Evolutionary conservation across 1,284 basidiomycete genomes (phyloP).

Genomic region (Cerioporus squamosus): DNA sequence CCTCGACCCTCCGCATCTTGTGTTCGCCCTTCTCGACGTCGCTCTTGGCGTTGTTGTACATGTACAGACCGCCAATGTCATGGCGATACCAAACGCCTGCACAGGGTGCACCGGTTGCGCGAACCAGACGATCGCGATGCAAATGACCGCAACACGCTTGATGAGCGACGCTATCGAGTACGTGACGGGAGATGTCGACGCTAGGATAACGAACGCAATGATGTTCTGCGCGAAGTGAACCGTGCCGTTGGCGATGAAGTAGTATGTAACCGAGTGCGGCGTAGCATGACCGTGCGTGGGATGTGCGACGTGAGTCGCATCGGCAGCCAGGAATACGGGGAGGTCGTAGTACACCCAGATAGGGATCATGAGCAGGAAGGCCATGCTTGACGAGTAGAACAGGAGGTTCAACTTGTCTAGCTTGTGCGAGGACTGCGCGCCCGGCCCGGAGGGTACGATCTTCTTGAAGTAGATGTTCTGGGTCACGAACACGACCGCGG

Average conservation of each 20-base stretch:
- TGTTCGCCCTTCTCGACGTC: conserved; percentile 95
- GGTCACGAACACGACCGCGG: conserved; percentile 94
- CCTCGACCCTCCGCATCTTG: conserved; percentile 85
- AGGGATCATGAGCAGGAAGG: conserved; percentile 93
- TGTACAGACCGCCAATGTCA: conserved; percentile 91
- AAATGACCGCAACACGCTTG: conserved; percentile 98
- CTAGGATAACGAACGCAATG: conserved; percentile 95
- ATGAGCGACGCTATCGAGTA: conserved; percentile 98
- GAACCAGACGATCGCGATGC: conserved; percentile 98
- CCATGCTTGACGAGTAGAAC: conserved; percentile 94
- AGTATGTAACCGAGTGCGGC: conserved; percentile 67
- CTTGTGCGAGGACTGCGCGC: conserved; percentile 63
- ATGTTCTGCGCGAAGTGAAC: conserved; percentile 98
- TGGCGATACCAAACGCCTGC: conserved; percentile 86
- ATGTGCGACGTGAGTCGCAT: conserved; percentile 48
- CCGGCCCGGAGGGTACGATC: conserved; percentile 80
- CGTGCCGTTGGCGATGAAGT: conserved; percentile 91
- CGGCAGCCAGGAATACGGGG: conserved; percentile 58
- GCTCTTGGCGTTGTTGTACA: conserved; percentile 95
- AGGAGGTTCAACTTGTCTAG: conserved; percentile 98
- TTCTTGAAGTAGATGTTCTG: conserved; percentile 99
- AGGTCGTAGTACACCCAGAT: conserved; percentile 92
- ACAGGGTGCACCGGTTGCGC: conserved; percentile 84
- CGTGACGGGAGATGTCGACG: conserved; percentile 96
- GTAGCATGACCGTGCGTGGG: conserved; percentile 45